phyloP scores from a whole-genome alignment of 257 asterid species.

The Forsythia viridissima region DNA sequence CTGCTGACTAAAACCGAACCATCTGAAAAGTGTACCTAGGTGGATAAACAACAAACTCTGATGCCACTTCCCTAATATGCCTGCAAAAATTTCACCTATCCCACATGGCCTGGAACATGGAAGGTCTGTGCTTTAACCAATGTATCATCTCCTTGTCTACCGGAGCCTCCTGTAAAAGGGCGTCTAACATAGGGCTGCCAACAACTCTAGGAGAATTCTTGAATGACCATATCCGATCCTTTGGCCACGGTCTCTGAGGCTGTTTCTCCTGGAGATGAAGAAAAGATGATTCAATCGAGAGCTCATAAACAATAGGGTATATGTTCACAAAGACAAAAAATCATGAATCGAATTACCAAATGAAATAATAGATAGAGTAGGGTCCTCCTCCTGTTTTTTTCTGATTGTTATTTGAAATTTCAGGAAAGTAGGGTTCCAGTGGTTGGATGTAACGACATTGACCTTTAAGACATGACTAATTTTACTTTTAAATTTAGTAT shows the following conservation, averaged over 20 bases:
- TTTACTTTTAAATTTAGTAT: too few species aligned
- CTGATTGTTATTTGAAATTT: not conserved
- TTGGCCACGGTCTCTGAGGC: conserved; percentile 91
- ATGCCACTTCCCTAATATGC: conserved; percentile 30
- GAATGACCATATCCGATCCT: conserved; percentile 90
- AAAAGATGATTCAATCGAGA: not conserved
- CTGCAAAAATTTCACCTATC: conserved; percentile 79
- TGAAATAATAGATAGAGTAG: not conserved
- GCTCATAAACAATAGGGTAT: not conserved
- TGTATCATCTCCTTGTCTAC: conserved; percentile 77
- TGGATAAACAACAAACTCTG: conserved; percentile 7
- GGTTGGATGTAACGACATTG: too few species aligned
- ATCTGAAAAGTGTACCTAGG: not conserved
- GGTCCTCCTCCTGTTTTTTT: not conserved
- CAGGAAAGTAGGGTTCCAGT: not conserved
- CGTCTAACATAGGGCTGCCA: conserved; percentile 92
- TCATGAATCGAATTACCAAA: not conserved
- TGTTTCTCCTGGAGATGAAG: conserved; percentile 74
- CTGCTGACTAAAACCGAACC: conserved; percentile 31
- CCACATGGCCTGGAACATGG: conserved; percentile 81
- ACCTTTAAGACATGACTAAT: too few species aligned
- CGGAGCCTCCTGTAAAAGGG: conserved; percentile 54
- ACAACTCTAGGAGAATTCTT: conserved; percentile 54
- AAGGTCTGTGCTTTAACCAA: conserved; percentile 85
- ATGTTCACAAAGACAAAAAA: not conserved